Evolutionary conservation across 768 basidiomycete genomes (phyloP).

Genomic region (Rossbeevera mucosa): DNA sequence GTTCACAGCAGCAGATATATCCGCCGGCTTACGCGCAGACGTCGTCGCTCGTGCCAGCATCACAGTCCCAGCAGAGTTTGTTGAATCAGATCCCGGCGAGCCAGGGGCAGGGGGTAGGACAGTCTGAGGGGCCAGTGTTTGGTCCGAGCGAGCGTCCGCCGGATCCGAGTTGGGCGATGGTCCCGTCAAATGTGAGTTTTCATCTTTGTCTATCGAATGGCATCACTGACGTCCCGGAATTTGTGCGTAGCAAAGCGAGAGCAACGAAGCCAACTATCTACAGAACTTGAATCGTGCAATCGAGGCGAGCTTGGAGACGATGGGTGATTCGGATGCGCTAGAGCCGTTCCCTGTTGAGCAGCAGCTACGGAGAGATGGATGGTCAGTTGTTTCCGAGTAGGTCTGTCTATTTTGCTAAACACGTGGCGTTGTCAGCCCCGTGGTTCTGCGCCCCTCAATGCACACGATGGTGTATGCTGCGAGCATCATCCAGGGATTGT

Average conservation of each 20-base stretch:
- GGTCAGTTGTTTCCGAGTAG: conserved; percentile 39
- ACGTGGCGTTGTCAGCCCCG: conserved; percentile 45
- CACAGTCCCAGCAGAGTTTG: not conserved
- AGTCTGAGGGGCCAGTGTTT: conserved; percentile 41
- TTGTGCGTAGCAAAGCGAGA: conserved; percentile 28
- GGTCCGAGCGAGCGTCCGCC: conserved; percentile 58
- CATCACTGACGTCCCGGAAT: not conserved
- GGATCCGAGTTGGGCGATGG: conserved; percentile 65
- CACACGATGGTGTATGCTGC: conserved; percentile 54
- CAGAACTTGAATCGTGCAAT: conserved; percentile 65
- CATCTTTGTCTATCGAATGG: not conserved
- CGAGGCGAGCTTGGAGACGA: conserved; percentile 56
- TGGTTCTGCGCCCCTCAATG: conserved; percentile 58
- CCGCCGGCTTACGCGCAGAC: conserved; percentile 10
- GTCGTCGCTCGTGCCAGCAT: conserved; percentile 6
- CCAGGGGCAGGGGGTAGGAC: conserved; percentile 5
- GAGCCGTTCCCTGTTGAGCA: conserved; percentile 52
- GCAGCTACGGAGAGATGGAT: conserved; percentile 49
- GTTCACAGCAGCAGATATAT: conserved; percentile 23
- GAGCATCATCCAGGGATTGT: conserved; percentile 51
- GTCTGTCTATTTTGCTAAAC: not conserved
- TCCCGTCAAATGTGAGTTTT: conserved; percentile 57
- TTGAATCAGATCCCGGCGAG: not conserved
- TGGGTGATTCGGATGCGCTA: conserved; percentile 46
- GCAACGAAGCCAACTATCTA: conserved; percentile 48